Percentiles rank a stretch among this genome's conserved stretches.
Evolutionary conservation across 768 basidiomycete genomes (phyloP).

Genomic region (Lentinula edodes): DNA sequence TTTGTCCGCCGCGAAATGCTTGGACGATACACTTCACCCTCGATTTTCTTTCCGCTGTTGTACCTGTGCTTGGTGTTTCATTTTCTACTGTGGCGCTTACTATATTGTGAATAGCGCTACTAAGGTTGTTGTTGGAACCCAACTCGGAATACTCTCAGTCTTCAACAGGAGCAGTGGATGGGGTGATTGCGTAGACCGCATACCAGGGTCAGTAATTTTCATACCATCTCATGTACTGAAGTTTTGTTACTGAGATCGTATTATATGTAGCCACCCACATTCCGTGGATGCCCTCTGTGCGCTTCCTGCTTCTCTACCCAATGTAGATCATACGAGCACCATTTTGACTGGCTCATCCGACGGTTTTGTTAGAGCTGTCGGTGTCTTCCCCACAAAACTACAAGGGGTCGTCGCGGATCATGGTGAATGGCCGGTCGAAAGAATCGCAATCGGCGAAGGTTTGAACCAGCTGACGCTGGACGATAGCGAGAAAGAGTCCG

Average conservation of each 20-base stretch:
- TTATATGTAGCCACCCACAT: conserved; percentile 69
- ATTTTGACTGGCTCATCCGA: conserved; percentile 91
- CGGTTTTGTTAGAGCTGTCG: conserved; percentile 81
- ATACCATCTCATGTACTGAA: not conserved
- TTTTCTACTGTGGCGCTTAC: not conserved
- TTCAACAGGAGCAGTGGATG: conserved; percentile 87
- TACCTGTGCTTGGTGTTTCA: not conserved
- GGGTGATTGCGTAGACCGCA: conserved; percentile 87
- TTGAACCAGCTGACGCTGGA: conserved; percentile 25
- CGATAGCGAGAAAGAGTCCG: conserved; percentile 9
- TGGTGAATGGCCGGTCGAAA: conserved; percentile 88
- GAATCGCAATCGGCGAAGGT: conserved; percentile 59
- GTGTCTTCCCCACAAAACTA: conserved; percentile 84
- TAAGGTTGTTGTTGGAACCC: conserved; percentile 86
- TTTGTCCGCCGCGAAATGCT: not conserved
- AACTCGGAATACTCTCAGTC: conserved; percentile 82
- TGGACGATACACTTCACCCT: not conserved
- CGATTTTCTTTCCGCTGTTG: too few species aligned
- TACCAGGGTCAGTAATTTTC: conserved; percentile 57
- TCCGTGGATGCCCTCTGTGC: conserved; percentile 85
- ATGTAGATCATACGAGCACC: conserved; percentile 58
- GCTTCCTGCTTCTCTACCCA: conserved; percentile 56
- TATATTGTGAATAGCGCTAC: conserved; percentile 40
- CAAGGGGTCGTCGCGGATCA: conserved; percentile 89
- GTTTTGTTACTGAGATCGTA: not conserved